Percentiles rank a stretch among this genome's conserved stretches.
phyloP scores from a whole-genome alignment of 2,329 filamentous ascomycete genomes.

The Monilinia vaccinii-corymbosi region DNA sequence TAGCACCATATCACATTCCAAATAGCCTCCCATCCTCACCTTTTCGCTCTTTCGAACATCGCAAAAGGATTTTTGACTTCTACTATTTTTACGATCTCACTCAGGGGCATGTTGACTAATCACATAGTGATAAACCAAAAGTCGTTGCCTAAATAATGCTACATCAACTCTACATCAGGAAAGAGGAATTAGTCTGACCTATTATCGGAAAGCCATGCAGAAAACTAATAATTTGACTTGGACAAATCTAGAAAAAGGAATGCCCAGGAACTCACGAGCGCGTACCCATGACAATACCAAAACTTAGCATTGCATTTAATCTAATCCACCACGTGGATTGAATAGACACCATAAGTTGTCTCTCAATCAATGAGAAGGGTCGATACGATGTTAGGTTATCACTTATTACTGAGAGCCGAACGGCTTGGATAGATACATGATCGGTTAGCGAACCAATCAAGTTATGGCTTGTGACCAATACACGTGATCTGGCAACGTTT shows the following conservation, averaged over 20 bases:
- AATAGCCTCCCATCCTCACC: not conserved
- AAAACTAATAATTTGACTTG: not conserved
- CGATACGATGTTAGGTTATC: not conserved
- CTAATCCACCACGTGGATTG: not conserved
- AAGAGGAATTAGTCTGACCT: not conserved
- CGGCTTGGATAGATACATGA: not conserved
- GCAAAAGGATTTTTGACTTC: not conserved
- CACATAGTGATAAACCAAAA: not conserved
- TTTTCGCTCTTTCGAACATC: too few species aligned
- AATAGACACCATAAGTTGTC: not conserved
- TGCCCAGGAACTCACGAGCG: slow-evolving; percentile 2
- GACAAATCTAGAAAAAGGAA: not conserved
- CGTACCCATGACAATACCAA: not conserved
- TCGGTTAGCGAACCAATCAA: not conserved
- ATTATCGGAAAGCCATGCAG: not conserved
- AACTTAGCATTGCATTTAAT: not conserved
- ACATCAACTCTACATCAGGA: not conserved
- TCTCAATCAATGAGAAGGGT: not conserved
- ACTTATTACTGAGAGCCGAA: not conserved
- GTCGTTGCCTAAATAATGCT: slow-evolving; percentile 4
- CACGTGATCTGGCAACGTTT: not conserved
- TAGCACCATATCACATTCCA: not conserved
- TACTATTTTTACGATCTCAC: not conserved
- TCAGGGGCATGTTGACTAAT: not conserved
- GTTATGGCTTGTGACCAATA: fast-evolving